Evolutionary conservation across 2,329 filamentous ascomycete species (phyloP), one percentile per base, ranked within the genome.

Genomic region (Cercospora brassicicola): DNA sequence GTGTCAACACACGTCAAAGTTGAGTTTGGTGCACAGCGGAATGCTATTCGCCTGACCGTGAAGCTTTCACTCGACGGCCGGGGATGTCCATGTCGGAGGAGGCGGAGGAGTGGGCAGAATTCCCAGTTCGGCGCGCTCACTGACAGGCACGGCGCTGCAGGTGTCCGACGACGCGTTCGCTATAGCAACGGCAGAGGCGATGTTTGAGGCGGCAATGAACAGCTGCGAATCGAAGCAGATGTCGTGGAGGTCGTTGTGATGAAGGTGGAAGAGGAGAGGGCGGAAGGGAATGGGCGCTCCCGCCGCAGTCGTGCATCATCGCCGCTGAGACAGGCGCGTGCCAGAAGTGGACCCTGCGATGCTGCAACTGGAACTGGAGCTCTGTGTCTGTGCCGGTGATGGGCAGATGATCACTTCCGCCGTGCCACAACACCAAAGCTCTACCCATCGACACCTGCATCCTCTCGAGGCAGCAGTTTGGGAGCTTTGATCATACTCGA

Each of bases 41-140:
- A 10, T 28, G 11, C 55, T 36, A 57, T 57, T 64, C 62, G 62
- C 51, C 23, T 45, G 62, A 13, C 23, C 9, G 53, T 42, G 53
- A 39, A 36, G 20, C 15, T 57, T 64, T 33, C 62, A n/a, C 23
- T 20, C n/a, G 11, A 11, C 8, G 10, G 18, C 9, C 62, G 30
- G 33, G 62, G 62, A 59, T 59, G 62, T 48, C 62, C 62, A 64
- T 64, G 62, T 64, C 51, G 51, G 26, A 57, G 62, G 48, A 20
- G 39, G 45, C 51, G 30, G 8, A 10, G 20, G 51, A 64, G 51
- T 56, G 53, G 48, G 51, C 18, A 39, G 48, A 39, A 13, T 28
- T 18, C 8, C 62, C 36, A 48, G 36, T 51, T 62, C 59, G 26
- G 28, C n/a, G 55, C 55, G 30, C 55, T 20, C 48, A 36, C 15